Evolutionary conservation across 495 filamentous ascomycete species (phyloP).

Genomic region (Podospora bellae-mahoneyi): DNA sequence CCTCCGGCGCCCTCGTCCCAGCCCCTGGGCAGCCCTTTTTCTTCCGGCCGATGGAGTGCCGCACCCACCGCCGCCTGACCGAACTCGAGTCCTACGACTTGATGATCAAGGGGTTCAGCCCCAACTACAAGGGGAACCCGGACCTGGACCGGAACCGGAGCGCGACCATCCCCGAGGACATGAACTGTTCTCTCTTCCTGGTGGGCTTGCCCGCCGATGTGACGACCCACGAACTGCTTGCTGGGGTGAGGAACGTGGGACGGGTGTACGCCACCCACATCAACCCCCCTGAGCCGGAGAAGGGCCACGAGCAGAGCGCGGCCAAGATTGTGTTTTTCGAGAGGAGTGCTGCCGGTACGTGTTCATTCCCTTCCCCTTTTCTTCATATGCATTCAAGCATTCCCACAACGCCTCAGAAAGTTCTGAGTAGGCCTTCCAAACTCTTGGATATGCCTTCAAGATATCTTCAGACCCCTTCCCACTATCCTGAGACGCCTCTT

Average conservation of each 20-base stretch:
- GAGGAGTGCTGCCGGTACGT: conserved; percentile 24
- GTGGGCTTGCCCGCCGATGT: conserved; percentile 33
- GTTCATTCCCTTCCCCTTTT: not conserved
- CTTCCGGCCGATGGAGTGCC: conserved; percentile 26
- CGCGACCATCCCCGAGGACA: conserved; percentile 30
- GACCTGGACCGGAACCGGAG: conserved; percentile 31
- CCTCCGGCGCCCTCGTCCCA: not conserved
- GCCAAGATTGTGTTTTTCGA: conserved; percentile 46
- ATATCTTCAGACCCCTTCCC: not conserved
- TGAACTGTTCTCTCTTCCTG: conserved; percentile 39
- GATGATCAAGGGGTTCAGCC: conserved; percentile 27
- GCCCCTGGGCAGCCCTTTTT: not conserved
- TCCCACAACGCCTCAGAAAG: not conserved
- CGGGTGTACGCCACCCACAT: conserved; percentile 41
- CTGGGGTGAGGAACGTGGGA: conserved; percentile 31
- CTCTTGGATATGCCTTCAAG: not conserved
- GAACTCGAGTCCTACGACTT: conserved; percentile 13
- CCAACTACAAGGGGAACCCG: conserved; percentile 37
- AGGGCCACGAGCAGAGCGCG: conserved; percentile 27
- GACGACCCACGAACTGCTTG: conserved; percentile 33
- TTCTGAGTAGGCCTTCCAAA: not conserved
- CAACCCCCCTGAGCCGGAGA: conserved; percentile 29
- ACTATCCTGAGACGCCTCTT: not conserved
- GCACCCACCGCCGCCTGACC: not conserved
- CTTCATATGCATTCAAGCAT: not conserved